Evolutionary conservation across 345 rosid species (phyloP).

Genomic region (Linum usitatissimum): DNA sequence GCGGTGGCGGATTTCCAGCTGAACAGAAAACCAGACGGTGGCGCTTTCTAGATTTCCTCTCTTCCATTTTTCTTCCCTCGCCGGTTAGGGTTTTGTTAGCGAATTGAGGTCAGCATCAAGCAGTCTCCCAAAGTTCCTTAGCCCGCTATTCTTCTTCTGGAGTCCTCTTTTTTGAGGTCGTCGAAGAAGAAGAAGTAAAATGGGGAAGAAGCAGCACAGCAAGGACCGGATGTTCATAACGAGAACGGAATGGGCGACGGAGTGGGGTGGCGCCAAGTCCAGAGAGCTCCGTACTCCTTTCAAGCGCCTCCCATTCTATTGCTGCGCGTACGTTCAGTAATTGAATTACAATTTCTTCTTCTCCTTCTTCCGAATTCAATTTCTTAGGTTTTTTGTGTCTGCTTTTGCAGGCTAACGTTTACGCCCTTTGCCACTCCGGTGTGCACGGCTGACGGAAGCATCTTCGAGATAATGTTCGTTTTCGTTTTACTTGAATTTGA

Average conservation of each 20-base stretch:
- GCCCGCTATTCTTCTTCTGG: too few relatives aligned
- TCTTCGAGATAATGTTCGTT: slow-evolving; percentile 76
- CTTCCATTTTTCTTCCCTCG: too few relatives aligned
- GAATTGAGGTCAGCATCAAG: too few relatives aligned
- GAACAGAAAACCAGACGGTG: too few relatives aligned
- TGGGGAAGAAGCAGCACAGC: slow-evolving; percentile 99
- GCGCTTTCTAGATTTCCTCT: too few relatives aligned
- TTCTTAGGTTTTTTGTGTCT: neutral
- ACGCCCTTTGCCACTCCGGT: slow-evolving; percentile 72
- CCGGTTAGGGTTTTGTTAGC: too few relatives aligned
- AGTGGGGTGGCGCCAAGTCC: slow-evolving; percentile 97
- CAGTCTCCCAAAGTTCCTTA: too few relatives aligned
- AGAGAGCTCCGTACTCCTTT: slow-evolving; percentile 63
- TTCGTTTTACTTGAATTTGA: neutral
- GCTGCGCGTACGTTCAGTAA: slow-evolving; percentile 68
- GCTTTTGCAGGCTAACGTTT: slow-evolving; percentile 65
- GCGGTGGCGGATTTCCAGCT: too few relatives aligned
- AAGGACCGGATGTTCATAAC: slow-evolving; percentile 95
- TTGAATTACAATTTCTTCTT: neutral
- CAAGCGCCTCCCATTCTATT: slow-evolving; percentile 90
- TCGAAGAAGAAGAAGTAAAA: slow-evolving; percentile 17
- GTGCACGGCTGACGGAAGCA: slow-evolving; percentile 74
- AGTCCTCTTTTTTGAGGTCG: neutral
- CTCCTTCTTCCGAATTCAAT: slow-evolving; percentile 3
- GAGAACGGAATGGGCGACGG: slow-evolving; percentile 95